These are phyloP conservation scores for Biancaea sappan DNA, from an alignment of 306 rosid species.

Conservation along the genomic window DNA sequence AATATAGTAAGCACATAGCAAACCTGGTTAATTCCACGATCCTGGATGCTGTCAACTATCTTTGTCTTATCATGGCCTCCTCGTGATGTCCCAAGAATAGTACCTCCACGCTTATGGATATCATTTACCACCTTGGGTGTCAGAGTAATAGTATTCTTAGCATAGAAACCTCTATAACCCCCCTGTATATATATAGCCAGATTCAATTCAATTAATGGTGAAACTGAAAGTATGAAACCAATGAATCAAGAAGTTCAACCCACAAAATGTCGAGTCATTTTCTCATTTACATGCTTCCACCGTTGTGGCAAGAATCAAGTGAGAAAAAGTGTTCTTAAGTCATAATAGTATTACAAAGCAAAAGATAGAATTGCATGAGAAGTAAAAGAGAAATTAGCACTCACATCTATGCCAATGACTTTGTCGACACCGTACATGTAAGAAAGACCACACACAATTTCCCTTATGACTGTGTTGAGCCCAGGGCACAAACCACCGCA, in stretches of 20 bases:
- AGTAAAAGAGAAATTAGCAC: slow-evolving; percentile 43
- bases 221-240: slow-evolving; percentile 13
- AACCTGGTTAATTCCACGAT: slow-evolving; percentile 95
- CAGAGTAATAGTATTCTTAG: slow-evolving; percentile 67
- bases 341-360: background rate
- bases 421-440: slow-evolving; percentile 89
- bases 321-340: background rate
- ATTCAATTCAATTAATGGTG: slow-evolving; percentile 16
- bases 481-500: slow-evolving; percentile 99
- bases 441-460: slow-evolving; percentile 87
- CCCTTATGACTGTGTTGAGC: slow-evolving; percentile 96
- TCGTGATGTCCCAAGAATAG: slow-evolving; percentile 86
- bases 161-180: slow-evolving; percentile 91
- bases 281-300: slow-evolving; percentile 3
- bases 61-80: slow-evolving; percentile 90
- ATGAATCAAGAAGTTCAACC: slow-evolving; percentile 24
- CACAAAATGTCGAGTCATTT: slow-evolving; percentile 24
- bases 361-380: slow-evolving; percentile 14
- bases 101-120: slow-evolving; percentile 97
- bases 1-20: slow-evolving; percentile 22
- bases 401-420: slow-evolving; percentile 84
- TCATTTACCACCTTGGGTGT: slow-evolving; percentile 90
- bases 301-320: slow-evolving; percentile 14
- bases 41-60: slow-evolving; percentile 97
- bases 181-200: slow-evolving; percentile 55